Percentiles rank a stretch among this genome's conserved stretches.
Conservation (phyloP, 805 yeast species). For the Candida dendrica region DNA sequence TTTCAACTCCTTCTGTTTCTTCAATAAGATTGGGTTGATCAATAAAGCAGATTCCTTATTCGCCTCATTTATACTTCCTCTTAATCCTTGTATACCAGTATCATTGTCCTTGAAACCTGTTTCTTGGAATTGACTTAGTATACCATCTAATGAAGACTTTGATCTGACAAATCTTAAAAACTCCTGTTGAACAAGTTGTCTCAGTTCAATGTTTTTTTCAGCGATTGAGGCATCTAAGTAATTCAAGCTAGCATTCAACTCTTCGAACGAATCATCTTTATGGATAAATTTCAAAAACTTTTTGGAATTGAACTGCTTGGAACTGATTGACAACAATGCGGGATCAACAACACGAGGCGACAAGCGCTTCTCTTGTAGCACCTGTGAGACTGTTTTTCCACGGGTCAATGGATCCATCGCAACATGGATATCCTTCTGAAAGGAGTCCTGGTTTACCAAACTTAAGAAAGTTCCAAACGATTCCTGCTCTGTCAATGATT, state of each 20-base stretch:
- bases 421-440: slow-evolving; percentile 21
- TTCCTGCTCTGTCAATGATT: slow-evolving; percentile 4
- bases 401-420: slow-evolving; percentile 54
- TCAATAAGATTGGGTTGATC: slow-evolving; percentile 52
- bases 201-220: slow-evolving; percentile 41
- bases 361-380: slow-evolving; percentile 31
- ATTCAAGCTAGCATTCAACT: slow-evolving; percentile 40
- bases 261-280: slow-evolving; percentile 43
- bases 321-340: slow-evolving; percentile 43
- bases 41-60: slow-evolving; percentile 44
- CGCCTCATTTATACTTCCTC: slow-evolving; percentile 40
- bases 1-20: slow-evolving; percentile 39
- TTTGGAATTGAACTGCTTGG: slow-evolving; percentile 52
- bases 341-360: slow-evolving; percentile 29
- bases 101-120: slow-evolving; percentile 22
- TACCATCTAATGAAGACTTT: slow-evolving; percentile 56
- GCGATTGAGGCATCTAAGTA: slow-evolving; percentile 42
- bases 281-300: slow-evolving; percentile 50
- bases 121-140: slow-evolving; percentile 44
- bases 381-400: slow-evolving; percentile 36
- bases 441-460: slow-evolving; percentile 18
- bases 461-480: slow-evolving; percentile 10
- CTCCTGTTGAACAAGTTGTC: slow-evolving; percentile 47
- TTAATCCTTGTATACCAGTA: slow-evolving; percentile 24
- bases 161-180: slow-evolving; percentile 58